phyloP scores from a whole-genome alignment of 1,139 yeast genomes.

The Magnusiomyces paraingens region DNA sequence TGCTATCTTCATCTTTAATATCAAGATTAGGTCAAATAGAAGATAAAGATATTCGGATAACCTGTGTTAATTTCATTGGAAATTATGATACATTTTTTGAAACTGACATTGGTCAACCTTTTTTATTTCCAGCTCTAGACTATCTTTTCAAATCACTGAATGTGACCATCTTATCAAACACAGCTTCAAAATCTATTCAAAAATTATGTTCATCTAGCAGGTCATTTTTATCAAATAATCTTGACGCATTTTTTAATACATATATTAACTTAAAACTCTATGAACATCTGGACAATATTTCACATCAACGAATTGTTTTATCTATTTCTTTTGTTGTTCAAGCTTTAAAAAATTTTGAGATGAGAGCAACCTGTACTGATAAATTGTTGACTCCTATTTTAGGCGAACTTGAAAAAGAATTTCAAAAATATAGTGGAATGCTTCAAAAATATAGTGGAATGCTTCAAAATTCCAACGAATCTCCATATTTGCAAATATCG shows the following conservation, averaged over 20 bases:
- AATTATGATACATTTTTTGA: constrained; percentile 32
- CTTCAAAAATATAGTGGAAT: background rate
- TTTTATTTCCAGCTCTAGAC: constrained; percentile 27
- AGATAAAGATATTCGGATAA: constrained; percentile 28
- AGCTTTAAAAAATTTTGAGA: constrained; percentile 23
- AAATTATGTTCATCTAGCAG: constrained; percentile 35
- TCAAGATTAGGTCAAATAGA: constrained; percentile 26
- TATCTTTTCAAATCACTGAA: constrained; percentile 33
- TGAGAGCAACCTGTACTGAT: constrained; percentile 23
- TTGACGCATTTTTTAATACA: constrained; percentile 29
- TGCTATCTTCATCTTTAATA: constrained; percentile 28
- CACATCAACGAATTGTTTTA: constrained; percentile 35
- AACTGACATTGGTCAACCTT: constrained; percentile 26
- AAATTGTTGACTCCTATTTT: constrained; percentile 24
- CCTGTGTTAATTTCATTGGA: constrained; percentile 34
- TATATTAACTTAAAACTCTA: constrained; percentile 26
- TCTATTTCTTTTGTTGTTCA: constrained; percentile 34
- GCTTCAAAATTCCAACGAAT: constrained; percentile 10
- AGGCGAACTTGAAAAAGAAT: constrained; percentile 18
- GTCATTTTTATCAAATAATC: constrained; percentile 23
- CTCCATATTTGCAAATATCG: constrained; percentile 11
- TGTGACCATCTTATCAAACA: constrained; percentile 25
- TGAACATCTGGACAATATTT: constrained; percentile 8
- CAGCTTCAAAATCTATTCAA: constrained; percentile 35
- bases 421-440: constrained; percentile 3